phyloP scores from a whole-genome alignment of 1,284 basidiomycete genomes.

The Ganoderma sinense region DNA sequence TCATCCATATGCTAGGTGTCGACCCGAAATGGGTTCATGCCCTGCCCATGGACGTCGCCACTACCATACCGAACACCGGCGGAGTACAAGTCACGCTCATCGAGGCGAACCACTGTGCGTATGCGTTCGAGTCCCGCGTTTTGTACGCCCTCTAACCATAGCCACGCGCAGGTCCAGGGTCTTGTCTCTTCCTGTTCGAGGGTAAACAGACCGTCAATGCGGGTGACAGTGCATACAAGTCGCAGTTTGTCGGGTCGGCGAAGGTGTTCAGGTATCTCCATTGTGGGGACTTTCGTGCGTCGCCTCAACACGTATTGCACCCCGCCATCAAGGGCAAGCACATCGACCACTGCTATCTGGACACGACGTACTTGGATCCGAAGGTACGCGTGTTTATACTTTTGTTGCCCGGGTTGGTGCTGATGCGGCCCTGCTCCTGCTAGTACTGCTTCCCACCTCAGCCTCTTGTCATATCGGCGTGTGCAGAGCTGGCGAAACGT shows the following conservation, averaged over 20 bases:
- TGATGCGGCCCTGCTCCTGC: background rate
- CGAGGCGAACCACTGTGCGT: constrained; percentile 94
- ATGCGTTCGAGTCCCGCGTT: background rate
- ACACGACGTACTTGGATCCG: constrained; percentile 96
- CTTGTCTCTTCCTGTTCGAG: constrained; percentile 93
- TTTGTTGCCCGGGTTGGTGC: background rate
- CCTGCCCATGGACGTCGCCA: constrained; percentile 82
- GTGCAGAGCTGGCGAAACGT: constrained; percentile 81
- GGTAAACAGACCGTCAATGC: constrained; percentile 89
- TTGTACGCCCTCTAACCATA: background rate
- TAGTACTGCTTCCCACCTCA: constrained; percentile 97
- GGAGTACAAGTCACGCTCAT: constrained; percentile 93
- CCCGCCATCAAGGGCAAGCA: constrained; percentile 80
- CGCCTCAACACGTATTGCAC: constrained; percentile 85
- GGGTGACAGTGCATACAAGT: constrained; percentile 81
- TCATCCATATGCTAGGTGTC: constrained; percentile 89
- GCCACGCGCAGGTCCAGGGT: constrained; percentile 76
- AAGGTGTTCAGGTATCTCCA: constrained; percentile 90
- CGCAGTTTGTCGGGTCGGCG: constrained; percentile 72
- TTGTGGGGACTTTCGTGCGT: constrained; percentile 94
- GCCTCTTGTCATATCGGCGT: constrained; percentile 90
- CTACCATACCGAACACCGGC: constrained; percentile 80
- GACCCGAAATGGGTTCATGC: constrained; percentile 88
- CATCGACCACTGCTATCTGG: constrained; percentile 92
- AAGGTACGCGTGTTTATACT: constrained; percentile 54